Evolutionary conservation across 345 rosid species (phyloP).

Genomic region (Citrus cavaleriei): DNA sequence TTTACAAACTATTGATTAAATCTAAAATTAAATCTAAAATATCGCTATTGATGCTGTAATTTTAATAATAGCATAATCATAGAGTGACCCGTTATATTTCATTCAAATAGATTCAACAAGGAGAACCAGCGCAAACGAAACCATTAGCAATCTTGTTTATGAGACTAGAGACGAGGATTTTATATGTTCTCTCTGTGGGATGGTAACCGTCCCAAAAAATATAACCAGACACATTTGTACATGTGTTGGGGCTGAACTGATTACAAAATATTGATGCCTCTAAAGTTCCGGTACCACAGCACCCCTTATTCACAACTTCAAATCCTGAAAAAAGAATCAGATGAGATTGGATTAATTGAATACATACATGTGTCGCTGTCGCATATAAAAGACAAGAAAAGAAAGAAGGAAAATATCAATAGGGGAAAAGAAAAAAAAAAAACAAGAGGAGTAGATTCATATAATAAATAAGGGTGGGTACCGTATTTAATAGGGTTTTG

Average conservation of each 20-base stretch:
- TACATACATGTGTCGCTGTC: neutral
- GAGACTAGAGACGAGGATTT: neutral
- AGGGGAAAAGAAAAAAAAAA: neutral
- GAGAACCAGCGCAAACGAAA: neutral
- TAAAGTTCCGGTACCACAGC: slow-evolving; percentile 20
- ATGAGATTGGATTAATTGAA: neutral
- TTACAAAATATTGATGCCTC: slow-evolving; percentile 11
- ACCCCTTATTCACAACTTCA: slow-evolving; percentile 16
- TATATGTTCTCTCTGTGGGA: slow-evolving; percentile 20
- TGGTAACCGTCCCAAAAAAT: slow-evolving; percentile 26
- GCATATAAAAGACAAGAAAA: too few species aligned
- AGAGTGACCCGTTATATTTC: neutral
- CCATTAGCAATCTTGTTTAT: neutral
- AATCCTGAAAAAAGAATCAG: slow-evolving; percentile 12
- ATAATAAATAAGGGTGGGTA: slow-evolving; percentile 11
- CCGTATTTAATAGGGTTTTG: slow-evolving; percentile 49
- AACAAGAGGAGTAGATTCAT: neutral
- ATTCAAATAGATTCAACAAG: neutral
- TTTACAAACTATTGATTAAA: too few species aligned
- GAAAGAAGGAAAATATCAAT: neutral
- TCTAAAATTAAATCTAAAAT: too few species aligned
- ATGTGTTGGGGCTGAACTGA: neutral
- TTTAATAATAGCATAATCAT: too few species aligned
- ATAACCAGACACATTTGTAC: slow-evolving; percentile 15
- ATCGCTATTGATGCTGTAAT: too few species aligned